A percentile compares a stretch with the other conserved stretches of the same genome.
phyloP scores from a whole-genome alignment of 257 asterid genomes.

The Solanum stenotomum region DNA sequence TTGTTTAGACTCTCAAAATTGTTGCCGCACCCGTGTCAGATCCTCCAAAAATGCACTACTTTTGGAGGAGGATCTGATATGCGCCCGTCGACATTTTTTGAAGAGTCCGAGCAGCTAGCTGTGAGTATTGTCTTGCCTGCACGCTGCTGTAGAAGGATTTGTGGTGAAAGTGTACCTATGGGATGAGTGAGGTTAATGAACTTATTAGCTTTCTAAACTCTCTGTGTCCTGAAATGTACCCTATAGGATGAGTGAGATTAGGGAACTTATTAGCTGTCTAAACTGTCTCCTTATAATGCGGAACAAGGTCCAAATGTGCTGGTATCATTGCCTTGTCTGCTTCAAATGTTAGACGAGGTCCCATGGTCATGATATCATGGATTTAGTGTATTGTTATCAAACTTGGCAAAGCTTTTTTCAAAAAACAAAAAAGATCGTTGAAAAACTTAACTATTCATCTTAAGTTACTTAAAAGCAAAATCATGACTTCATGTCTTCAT shows the following conservation, averaged over 20 bases:
- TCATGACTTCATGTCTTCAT: neutral
- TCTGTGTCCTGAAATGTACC: neutral
- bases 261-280: neutral
- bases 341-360: neutral
- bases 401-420: neutral
- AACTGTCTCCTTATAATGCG: neutral
- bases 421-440: neutral
- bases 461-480: neutral
- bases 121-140: neutral
- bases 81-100: neutral
- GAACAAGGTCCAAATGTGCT: neutral
- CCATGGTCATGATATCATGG: neutral
- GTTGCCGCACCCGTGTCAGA: neutral
- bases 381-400: neutral
- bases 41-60: neutral
- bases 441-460: neutral
- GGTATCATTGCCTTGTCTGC: neutral
- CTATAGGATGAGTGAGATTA: neutral
- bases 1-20: neutral
- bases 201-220: neutral
- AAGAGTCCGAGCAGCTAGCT: neutral
- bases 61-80: neutral
- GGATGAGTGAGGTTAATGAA: neutral
- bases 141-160: neutral
- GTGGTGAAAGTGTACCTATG: neutral